phyloP scores from a whole-genome alignment of 352 stramenopile genomes.

The Phytopythium delawarense region DNA sequence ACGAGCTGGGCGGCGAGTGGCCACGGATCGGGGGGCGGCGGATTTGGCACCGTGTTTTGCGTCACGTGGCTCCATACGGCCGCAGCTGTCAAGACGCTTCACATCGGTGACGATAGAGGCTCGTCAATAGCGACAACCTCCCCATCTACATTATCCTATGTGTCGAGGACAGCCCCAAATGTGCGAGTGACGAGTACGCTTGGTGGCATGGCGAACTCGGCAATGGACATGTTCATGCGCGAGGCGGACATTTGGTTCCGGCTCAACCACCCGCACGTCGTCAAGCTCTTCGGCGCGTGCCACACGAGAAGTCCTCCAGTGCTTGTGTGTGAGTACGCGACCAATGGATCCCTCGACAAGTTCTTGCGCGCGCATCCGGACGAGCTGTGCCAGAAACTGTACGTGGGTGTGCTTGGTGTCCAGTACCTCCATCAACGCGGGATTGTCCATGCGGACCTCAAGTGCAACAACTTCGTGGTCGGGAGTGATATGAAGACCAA shows the following conservation, averaged over 20 bases:
- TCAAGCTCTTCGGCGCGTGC: conserved; percentile 14
- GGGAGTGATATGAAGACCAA: not conserved
- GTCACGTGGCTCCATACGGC: too few species aligned
- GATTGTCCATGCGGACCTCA: not conserved
- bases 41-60: too few species aligned
- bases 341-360: not conserved
- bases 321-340: not conserved
- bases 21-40: too few species aligned
- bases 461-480: conserved; percentile 12
- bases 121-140: not conserved
- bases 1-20: too few species aligned
- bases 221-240: not conserved
- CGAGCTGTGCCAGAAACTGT: not conserved
- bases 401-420: not conserved
- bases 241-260: not conserved
- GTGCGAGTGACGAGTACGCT: not conserved
- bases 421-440: not conserved
- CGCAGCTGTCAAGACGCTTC: too few species aligned
- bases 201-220: too few species aligned
- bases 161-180: not conserved
- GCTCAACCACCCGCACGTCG: conserved; percentile 12
- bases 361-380: not conserved
- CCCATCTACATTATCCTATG: not conserved
- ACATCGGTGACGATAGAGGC: too few species aligned
- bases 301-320: not conserved